Evolutionary conservation across 1,284 basidiomycete genomes (phyloP).

Genomic region (Tilletia walkeri): DNA sequence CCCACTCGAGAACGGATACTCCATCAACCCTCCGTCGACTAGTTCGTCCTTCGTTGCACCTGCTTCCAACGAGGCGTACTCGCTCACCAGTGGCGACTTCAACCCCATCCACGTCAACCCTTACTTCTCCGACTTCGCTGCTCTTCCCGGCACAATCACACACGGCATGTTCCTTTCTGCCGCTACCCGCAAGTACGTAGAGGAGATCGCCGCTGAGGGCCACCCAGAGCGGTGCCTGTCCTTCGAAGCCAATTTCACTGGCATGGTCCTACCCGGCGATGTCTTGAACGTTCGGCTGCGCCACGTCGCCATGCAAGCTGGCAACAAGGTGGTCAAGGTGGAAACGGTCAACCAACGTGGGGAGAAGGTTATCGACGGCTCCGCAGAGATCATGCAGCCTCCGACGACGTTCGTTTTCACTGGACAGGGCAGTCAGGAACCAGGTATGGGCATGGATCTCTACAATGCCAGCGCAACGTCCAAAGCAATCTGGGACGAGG

Average conservation of each 20-base stretch:
- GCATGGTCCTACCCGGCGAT: slow-evolving; percentile 95
- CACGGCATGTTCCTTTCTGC: slow-evolving; percentile 97
- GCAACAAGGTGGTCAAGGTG: slow-evolving; percentile 77
- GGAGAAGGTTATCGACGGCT: slow-evolving; percentile 87
- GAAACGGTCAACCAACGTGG: slow-evolving; percentile 80
- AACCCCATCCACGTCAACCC: slow-evolving; percentile 98
- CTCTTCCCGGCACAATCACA: slow-evolving; percentile 92
- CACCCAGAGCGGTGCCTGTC: slow-evolving; percentile 69
- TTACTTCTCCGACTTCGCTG: slow-evolving; percentile 92
- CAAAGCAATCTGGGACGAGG: slow-evolving; percentile 93
- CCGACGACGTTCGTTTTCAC: slow-evolving; percentile 93
- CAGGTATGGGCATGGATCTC: slow-evolving; percentile 98
- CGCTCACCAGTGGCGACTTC: slow-evolving; percentile 92
- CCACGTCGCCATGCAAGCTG: slow-evolving; percentile 46
- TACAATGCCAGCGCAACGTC: slow-evolving; percentile 90
- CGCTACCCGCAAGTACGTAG: slow-evolving; percentile 86
- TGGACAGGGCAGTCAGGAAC: slow-evolving; percentile 96
- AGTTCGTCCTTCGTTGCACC: slow-evolving; percentile 57
- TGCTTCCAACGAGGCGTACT: slow-evolving; percentile 88
- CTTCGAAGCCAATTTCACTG: slow-evolving; percentile 67
- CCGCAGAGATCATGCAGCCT: slow-evolving; percentile 82
- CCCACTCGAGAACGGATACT: slow-evolving; percentile 81
- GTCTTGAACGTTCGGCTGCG: slow-evolving; percentile 78
- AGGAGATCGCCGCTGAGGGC: slow-evolving; percentile 89
- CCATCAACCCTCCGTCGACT: slow-evolving; percentile 48